A percentile compares a stretch with the other conserved stretches of the same genome.
These are phyloP conservation scores for Suillus alpinus DNA, from an alignment of 768 basidiomycete species.

Conservation along the genomic window DNA sequence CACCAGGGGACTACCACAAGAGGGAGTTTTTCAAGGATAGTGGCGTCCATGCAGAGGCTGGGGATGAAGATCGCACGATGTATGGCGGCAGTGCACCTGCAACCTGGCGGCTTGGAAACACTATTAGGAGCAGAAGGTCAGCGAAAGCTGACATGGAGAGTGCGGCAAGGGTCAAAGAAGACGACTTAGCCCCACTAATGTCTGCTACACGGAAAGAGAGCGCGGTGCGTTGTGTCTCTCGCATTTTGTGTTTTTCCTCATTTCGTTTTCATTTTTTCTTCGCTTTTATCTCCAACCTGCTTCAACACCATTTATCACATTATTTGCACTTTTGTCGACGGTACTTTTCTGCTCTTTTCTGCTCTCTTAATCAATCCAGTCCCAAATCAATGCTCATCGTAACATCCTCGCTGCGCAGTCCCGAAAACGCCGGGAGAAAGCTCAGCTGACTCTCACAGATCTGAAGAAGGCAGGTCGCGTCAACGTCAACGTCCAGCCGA, in stretches of 20 bases:
- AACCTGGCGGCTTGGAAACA: slow-evolving; percentile 6
- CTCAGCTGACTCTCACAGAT: slow-evolving; percentile 18
- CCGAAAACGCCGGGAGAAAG: slow-evolving; percentile 11
- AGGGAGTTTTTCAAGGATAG: not conserved
- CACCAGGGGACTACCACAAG: slow-evolving; percentile 7
- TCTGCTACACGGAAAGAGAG: slow-evolving; percentile 7
- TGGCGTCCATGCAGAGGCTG: not conserved
- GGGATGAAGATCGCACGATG: slow-evolving; percentile 1
- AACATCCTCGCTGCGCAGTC: not conserved
- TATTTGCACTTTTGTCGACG: not conserved
- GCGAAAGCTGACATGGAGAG: slow-evolving; percentile 1
- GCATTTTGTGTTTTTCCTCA: not conserved
- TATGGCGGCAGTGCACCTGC: slow-evolving; percentile 8
- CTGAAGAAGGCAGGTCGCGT: slow-evolving; percentile 57
- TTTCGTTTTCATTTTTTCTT: not conserved
- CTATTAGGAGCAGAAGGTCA: slow-evolving; percentile 5
- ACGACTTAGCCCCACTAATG: not conserved
- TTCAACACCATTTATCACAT: not conserved
- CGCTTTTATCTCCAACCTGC: not conserved
- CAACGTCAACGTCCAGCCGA: slow-evolving; percentile 55
- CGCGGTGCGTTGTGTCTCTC: slow-evolving; percentile 5
- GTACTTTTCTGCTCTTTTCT: not conserved
- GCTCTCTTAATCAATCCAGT: not conserved
- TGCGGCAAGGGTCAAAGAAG: not conserved
- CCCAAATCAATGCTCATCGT: not conserved